These are phyloP conservation scores for Dactylellina parvicollis DNA, from an alignment of 2,329 filamentous ascomycete genomes.

Conservation along the genomic window DNA sequence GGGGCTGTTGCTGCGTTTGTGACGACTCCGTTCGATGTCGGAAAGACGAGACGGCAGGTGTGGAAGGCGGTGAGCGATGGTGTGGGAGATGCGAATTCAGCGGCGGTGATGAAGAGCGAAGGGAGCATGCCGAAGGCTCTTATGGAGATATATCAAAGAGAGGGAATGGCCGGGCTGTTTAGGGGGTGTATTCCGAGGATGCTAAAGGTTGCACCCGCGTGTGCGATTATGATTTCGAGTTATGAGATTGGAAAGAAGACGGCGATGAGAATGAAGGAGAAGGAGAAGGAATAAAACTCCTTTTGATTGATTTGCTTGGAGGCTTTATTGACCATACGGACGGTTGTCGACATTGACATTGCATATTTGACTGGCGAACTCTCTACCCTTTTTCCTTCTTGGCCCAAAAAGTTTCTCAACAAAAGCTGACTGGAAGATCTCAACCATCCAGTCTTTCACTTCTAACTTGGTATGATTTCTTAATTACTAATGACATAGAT, in stretches of 20 bases:
- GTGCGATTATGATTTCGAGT: conserved; percentile 84
- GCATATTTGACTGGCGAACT: conserved; percentile 11
- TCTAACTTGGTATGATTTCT: conserved; percentile 9
- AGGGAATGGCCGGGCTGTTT: conserved; percentile 84
- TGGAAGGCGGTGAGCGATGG: conserved; percentile 65
- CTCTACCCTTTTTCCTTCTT: conserved; percentile 35
- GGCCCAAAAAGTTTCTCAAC: not conserved
- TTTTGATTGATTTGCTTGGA: not conserved
- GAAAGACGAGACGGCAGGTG: conserved; percentile 93
- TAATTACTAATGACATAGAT: conserved; percentile 41
- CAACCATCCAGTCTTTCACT: not conserved
- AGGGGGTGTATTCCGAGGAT: conserved; percentile 90
- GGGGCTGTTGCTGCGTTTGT: conserved; percentile 86
- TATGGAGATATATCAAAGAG: conserved; percentile 88
- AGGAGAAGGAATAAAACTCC: conserved; percentile 67
- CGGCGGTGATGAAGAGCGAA: conserved; percentile 70
- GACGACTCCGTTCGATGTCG: conserved; percentile 96
- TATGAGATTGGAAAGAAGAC: conserved; percentile 95
- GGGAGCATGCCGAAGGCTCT: conserved; percentile 83
- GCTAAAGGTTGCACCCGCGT: conserved; percentile 93
- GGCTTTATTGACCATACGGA: not conserved
- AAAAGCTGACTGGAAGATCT: not conserved
- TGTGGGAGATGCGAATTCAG: conserved; percentile 60
- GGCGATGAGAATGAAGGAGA: conserved; percentile 78
- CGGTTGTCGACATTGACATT: not conserved